A percentile compares a stretch with the other conserved stretches of the same genome.
Evolutionary conservation across 208 protist species (phyloP).

Genomic region (Borovskyia barvae): DNA sequence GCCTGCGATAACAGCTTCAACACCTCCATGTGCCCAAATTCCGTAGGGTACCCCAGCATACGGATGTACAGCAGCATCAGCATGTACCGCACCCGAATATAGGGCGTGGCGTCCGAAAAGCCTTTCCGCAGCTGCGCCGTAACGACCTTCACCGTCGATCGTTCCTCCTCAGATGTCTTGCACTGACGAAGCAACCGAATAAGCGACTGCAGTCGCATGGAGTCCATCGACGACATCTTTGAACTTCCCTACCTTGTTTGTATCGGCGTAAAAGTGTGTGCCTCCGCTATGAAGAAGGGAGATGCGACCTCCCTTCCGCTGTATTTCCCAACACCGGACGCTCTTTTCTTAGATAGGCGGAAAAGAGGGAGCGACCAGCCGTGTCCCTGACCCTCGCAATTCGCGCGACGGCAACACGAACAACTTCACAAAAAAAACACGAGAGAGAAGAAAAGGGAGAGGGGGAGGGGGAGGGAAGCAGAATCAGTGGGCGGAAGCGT

Average conservation of each 20-base stretch:
- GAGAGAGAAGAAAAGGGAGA: no score
- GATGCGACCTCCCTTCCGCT: not conserved
- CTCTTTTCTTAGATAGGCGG: no score
- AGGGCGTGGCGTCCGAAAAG: slow-evolving; percentile 92
- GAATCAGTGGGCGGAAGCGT: no score
- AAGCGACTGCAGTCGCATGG: slow-evolving; percentile 92
- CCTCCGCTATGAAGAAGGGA: not conserved
- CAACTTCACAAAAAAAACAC: no score
- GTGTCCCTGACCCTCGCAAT: no score
- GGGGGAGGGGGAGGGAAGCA: no score
- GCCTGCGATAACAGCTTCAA: slow-evolving; percentile 95
- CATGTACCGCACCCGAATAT: slow-evolving; percentile 97
- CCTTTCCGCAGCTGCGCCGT: slow-evolving; percentile 94
- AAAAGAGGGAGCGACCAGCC: no score
- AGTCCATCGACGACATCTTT: slow-evolving; percentile 72
- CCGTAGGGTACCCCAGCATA: slow-evolving; percentile 99
- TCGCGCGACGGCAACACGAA: no score
- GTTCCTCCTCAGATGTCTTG: slow-evolving; percentile 97
- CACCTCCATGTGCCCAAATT: slow-evolving; percentile 99
- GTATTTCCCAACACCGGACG: no score
- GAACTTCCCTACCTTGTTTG: not conserved
- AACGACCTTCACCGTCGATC: slow-evolving; percentile 95
- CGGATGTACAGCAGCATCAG: slow-evolving; percentile 99
- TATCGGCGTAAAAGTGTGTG: not conserved
- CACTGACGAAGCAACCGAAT: slow-evolving; percentile 96